Percentiles rank a stretch among this genome's conserved stretches.
Evolutionary conservation across 1,139 yeast species (phyloP).

Genomic region (Pichia sp.): DNA sequence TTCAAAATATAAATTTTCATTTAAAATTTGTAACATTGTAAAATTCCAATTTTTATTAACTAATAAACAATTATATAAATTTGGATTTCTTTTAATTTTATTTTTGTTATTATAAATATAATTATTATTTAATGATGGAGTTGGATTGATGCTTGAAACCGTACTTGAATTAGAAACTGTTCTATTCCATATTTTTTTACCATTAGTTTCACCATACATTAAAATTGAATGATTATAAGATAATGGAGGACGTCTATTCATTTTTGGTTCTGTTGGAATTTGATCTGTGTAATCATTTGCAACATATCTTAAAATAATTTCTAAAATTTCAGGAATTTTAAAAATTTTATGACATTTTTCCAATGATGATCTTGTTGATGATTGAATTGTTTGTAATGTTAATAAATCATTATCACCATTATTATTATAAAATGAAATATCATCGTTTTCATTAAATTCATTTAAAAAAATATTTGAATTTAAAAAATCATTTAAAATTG

Average conservation of each 20-base stretch:
- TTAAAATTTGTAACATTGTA: constrained; percentile 49
- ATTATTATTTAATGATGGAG: neutral
- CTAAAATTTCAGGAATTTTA: constrained; percentile 69
- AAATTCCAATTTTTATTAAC: constrained; percentile 65
- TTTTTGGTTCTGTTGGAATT: constrained; percentile 55
- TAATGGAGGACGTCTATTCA: constrained; percentile 60
- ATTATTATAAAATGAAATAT: neutral
- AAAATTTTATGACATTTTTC: constrained; percentile 38
- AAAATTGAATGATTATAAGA: constrained; percentile 54
- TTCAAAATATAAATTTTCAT: constrained; percentile 50
- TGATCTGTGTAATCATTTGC: constrained; percentile 40
- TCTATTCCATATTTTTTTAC: constrained; percentile 44
- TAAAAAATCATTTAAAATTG: neutral
- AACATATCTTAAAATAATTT: constrained; percentile 53
- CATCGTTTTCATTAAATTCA: neutral
- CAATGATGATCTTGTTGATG: neutral
- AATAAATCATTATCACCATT: neutral
- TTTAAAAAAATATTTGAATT: neutral
- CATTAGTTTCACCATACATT: constrained; percentile 50
- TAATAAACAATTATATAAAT: constrained; percentile 53
- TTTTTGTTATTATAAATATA: too few species aligned
- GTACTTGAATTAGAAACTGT: constrained; percentile 16
- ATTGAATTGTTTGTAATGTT: neutral
- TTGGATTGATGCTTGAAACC: constrained; percentile 2
- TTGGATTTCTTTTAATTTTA: constrained; percentile 4